Base-by-base conservation (phyloP, 2,329 filamentous ascomycete genomes). In the Aspergillus fijiensis region DNA sequence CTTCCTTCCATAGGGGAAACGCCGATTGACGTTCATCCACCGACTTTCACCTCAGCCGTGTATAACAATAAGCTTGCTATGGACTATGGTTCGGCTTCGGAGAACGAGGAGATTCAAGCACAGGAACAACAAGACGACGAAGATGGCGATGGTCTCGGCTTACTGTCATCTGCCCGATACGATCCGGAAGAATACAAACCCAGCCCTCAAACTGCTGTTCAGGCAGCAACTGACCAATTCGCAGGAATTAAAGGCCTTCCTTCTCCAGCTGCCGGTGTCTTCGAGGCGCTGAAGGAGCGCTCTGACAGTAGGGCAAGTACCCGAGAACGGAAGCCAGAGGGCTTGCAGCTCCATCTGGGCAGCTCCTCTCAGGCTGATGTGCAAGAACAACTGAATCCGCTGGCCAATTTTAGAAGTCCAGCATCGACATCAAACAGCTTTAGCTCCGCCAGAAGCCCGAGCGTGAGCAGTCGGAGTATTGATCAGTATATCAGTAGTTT, bases 401-500 rank as follows among this genome's bases (percentile, higher is more conserved):
- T 72, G 84, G 83, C 66, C 48, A 74, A 67, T 60, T 67, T 72
- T 55, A 70, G 72, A 53, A 74, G 68, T 65, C 74, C 69, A 47
- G 71, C 75, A 33, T 75, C 74, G 3, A 78, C 77, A 1, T 67
- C 72, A 16, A 70, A 76, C 47, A 79, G 86, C 56, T 82, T 81
- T 58, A 82, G 78, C 63, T 79, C 74, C 52, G 80, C 73, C 45
- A 78, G 82, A 56, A 88, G 85, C 67, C 79, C 85, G 49, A 85
- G 84, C 62, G 79, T 83, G 11, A 88, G 85, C 66, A 84, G 82
- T 47, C 85, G 87, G 63, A 91, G 86, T 64, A 84, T 91, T 39
- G 90, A 96, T 66, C 88, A 93, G 64, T 96, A 95, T 71, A 93
- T 96, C 64, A 91, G 87, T 76, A 95, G 91, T 71, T 78, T 96